These are phyloP conservation scores for Pleoardoris graminearum DNA, from an alignment of 2,329 filamentous ascomycete genomes.

Conservation along the genomic window DNA sequence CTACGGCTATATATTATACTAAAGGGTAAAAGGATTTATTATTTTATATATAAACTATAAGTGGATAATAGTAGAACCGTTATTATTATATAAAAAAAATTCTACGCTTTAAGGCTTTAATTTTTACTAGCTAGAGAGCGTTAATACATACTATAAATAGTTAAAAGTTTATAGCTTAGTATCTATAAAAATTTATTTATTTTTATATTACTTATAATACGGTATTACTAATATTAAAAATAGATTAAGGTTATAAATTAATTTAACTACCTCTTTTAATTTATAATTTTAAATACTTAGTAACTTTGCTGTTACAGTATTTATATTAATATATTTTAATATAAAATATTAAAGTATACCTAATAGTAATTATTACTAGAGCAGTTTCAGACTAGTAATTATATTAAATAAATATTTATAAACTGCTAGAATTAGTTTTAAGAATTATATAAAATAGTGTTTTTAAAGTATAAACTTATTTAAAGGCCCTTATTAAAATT, in stretches of 20 bases:
- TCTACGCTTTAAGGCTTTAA: conserved; percentile 12
- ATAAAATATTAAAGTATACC: conserved; percentile 11
- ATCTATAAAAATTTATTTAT: conserved; percentile 2
- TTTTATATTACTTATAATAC: conserved; percentile 9
- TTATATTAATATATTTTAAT: conserved; percentile 12
- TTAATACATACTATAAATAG: too few species aligned
- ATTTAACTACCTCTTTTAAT: conserved; percentile 12
- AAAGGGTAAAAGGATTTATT: conserved; percentile 9
- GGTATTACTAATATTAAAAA: conserved; percentile 11
- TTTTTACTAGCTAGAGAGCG: conserved; percentile 11
- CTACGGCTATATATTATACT: conserved; percentile 1
- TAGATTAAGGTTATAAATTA: conserved; percentile 13
- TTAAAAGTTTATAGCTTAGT: conserved; percentile 13
- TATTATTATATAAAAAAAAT: conserved; percentile 14
- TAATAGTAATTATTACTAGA: conserved; percentile 10
- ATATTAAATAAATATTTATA: too few species aligned
- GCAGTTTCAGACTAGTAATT: too few species aligned
- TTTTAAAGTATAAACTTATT: conserved; percentile 8
- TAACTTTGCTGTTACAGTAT: conserved; percentile 10
- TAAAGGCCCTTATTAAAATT: neutral
- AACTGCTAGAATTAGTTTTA: conserved; percentile 10
- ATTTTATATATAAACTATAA: conserved; percentile 6
- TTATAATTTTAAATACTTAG: conserved; percentile 7
- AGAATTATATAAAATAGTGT: conserved; percentile 7
- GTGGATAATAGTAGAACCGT: conserved; percentile 8